Conservation (phyloP, 2,329 filamentous ascomycete genomes). For the Colletotrichum higginsianum region DNA sequence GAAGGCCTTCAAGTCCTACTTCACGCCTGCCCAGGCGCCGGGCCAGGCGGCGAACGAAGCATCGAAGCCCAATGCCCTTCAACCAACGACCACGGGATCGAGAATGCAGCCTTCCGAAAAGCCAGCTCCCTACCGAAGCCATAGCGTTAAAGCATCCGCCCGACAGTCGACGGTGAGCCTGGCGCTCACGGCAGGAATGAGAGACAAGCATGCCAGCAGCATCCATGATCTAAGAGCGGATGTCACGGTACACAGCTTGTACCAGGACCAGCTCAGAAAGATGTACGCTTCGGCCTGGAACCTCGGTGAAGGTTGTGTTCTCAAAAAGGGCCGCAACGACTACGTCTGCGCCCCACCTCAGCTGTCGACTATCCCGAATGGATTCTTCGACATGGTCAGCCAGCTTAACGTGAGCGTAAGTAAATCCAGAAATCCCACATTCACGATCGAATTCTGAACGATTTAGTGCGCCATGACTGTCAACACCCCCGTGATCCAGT, state of each 20-base stretch:
- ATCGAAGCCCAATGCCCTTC: slow-evolving; percentile 11
- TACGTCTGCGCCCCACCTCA: slow-evolving; percentile 59
- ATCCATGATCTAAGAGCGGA: slow-evolving; percentile 40
- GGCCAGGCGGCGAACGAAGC: slow-evolving; percentile 10
- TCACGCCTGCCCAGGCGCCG: slow-evolving; percentile 33
- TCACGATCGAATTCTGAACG: not conserved
- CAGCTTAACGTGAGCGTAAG: slow-evolving; percentile 68
- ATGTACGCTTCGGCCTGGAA: slow-evolving; percentile 40
- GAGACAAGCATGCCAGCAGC: slow-evolving; percentile 40
- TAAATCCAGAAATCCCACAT: slow-evolving; percentile 18
- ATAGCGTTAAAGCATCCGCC: slow-evolving; percentile 32
- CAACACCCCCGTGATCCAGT: slow-evolving; percentile 74
- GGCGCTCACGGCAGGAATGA: slow-evolving; percentile 41
- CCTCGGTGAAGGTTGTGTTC: slow-evolving; percentile 67
- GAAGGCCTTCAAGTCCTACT: slow-evolving; percentile 43
- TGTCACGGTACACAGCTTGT: slow-evolving; percentile 41
- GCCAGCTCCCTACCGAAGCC: slow-evolving; percentile 29
- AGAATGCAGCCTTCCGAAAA: slow-evolving; percentile 28
- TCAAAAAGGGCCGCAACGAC: slow-evolving; percentile 65
- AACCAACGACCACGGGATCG: slow-evolving; percentile 3
- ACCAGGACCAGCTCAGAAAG: slow-evolving; percentile 42
- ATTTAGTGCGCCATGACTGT: slow-evolving; percentile 76
- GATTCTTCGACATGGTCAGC: slow-evolving; percentile 60
- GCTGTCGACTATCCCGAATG: slow-evolving; percentile 56
- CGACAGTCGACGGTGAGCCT: slow-evolving; percentile 41